Percentiles rank a stretch among this genome's conserved stretches.
Evolutionary conservation across 352 stramenopile species (phyloP).

Genomic region (Phytophthora sansomeana): DNA sequence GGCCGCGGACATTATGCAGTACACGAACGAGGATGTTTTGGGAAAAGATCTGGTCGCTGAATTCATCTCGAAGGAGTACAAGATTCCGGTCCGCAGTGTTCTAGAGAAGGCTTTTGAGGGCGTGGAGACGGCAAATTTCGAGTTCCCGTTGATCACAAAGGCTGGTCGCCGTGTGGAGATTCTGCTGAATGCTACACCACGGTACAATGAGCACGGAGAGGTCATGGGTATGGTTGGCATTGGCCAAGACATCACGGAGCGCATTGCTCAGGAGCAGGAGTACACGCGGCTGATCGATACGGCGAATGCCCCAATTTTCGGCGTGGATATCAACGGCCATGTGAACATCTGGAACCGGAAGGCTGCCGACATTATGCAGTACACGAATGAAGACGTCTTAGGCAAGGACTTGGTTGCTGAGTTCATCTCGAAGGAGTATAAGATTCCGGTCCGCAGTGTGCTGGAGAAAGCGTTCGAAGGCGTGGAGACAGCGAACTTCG

Average conservation of each 20-base stretch:
- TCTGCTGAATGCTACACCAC: slow-evolving; percentile 45
- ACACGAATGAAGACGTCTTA: slow-evolving; percentile 47
- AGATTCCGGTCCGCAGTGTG: slow-evolving; percentile 36
- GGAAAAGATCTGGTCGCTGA: no score
- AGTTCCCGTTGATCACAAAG: slow-evolving; percentile 73
- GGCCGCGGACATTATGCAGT: no score
- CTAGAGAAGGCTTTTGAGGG: no score
- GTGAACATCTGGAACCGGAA: slow-evolving; percentile 68
- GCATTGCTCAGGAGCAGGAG: slow-evolving; percentile 66
- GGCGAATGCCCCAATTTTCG: slow-evolving; percentile 70
- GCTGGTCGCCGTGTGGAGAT: slow-evolving; percentile 61
- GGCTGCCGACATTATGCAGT: slow-evolving; percentile 61
- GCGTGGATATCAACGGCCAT: slow-evolving; percentile 62
- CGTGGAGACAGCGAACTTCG: slow-evolving; percentile 61
- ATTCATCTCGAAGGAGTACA: no score
- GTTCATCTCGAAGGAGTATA: slow-evolving; percentile 64
- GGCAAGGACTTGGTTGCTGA: slow-evolving; percentile 67
- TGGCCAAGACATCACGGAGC: slow-evolving; percentile 61
- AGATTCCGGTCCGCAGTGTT: no score
- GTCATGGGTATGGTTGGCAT: slow-evolving; percentile 33
- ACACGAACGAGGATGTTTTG: no score
- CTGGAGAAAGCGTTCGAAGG: slow-evolving; percentile 43
- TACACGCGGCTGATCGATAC: slow-evolving; percentile 64
- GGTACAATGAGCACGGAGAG: slow-evolving; percentile 11
- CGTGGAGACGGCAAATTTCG: slow-evolving; percentile 71